These are phyloP conservation scores for Lactifluus echinatus DNA, from an alignment of 768 basidiomycete genomes.

Conservation along the genomic window DNA sequence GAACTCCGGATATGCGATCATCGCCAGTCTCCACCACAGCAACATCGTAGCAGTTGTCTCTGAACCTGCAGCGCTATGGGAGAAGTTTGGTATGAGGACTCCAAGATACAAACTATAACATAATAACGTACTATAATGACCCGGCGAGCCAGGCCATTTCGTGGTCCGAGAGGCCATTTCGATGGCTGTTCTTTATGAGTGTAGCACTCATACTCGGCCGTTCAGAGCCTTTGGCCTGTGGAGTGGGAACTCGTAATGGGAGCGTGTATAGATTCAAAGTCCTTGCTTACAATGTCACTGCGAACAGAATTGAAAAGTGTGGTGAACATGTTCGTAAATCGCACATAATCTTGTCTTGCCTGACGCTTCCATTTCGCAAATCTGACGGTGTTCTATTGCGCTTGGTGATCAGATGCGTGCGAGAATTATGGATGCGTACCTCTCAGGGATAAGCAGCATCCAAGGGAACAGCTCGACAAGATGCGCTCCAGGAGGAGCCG, in stretches of 20 bases:
- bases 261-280: neutral
- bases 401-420: too few species aligned
- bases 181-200: conserved; percentile 3
- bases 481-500: conserved; percentile 16
- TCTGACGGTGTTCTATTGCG: neutral
- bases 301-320: conserved; percentile 8
- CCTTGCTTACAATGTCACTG: conserved; percentile 5
- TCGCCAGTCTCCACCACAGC: conserved; percentile 8
- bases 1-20: conserved; percentile 15
- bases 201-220: conserved; percentile 2
- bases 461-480: conserved; percentile 22
- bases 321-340: conserved; percentile 13
- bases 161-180: conserved; percentile 9
- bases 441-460: conserved; percentile 18
- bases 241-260: neutral
- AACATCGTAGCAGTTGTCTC: conserved; percentile 4
- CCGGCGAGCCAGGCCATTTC: conserved; percentile 18
- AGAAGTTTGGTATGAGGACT: neutral
- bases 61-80: neutral
- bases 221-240: conserved; percentile 2
- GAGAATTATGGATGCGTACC: neutral
- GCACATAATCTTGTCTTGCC: conserved; percentile 1
- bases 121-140: conserved; percentile 9
- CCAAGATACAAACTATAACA: neutral
- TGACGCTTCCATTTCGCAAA: conserved; percentile 24